Base-by-base conservation (phyloP, 306 rosid genomes). In the Cucurbita pepo region DNA sequence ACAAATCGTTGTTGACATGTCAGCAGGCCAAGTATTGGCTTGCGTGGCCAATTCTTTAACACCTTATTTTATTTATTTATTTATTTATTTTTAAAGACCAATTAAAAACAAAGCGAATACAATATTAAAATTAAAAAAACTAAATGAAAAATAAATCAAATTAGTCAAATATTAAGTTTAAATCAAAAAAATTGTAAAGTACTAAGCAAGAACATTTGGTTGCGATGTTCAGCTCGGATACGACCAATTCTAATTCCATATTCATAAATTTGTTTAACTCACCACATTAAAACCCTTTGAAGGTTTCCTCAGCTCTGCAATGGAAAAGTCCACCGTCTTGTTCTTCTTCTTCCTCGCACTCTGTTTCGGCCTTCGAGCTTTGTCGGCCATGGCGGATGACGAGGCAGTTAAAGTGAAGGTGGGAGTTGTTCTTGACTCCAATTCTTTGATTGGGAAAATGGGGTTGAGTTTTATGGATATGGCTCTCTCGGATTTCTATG, bases 401-500 rank as follows among this genome's bases (percentile, higher is more conserved):
- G 18, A n/a, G 8, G 1, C 69, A 13, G 14, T 30, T 40, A 60
- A 56, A 25, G 69, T 58, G 14, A 73, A 54, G 40, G 57, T 73
- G 1, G 77, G 77, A 0, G 58, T 73, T 6, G 77, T 73, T 73
- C 77, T 73, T 5, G 69, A 73, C 15, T 56, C 69, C 62, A 56
- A 44, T 38, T 11, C 69, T 0, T 47, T 44, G 34, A 6, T 73
- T 58, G 77, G 77, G 56, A 58, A 73, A 70, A 75, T 79, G 59
- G 73, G 75, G 38, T 56, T 63, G 65, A 71, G 75, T 53, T 75
- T 14, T 57, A 78, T 81, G 54, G 30, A 81, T 11, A 69, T 81
- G 77, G 79, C 80, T 19, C 77, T 81, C 30, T 43, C 74, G 2
- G 85, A 81, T 36, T 81, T 81, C 61, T 81, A 81, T 75, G 64